Base-by-base conservation (phyloP, 345 rosid species). In the Citrus sp. region DNA sequence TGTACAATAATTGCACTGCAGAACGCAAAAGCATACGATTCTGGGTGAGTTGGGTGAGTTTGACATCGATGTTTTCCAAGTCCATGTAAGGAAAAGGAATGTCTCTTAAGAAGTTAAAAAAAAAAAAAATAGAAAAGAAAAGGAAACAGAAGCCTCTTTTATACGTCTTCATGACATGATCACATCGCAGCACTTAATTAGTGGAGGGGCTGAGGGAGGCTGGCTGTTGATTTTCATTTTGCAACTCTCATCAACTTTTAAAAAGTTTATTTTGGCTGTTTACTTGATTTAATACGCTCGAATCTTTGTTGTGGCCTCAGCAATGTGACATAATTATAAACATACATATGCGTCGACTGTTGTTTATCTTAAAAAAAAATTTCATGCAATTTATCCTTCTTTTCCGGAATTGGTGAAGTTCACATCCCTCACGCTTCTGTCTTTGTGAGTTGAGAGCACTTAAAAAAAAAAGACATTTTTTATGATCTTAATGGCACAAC, bases 11-110 rank as follows among this genome's bases (percentile, higher is more conserved):
- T 73, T 73, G 13, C 21, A n/a, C 2, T 7, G 22, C 19, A 70
- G 38, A 49, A 24, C 3, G 1, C 18, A 34, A 9, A 51, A 55
- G 72, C 65, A 67, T 24, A n/a, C 14, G 79, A 76, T 67, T 76
- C 79, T 58, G 46, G 25, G 42, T 2, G 34, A 51, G 27, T 3
- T 58, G 32, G 25, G 42, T 1, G 34, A 51, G 27, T 3, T 58
- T 58, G 79, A 76, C 25, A 54, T 51, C 5, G 72, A 76, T 54
- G 72, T 66, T 76, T 76, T 64, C 51, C 9, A 51, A 10, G 12
- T n/a, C 35, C 27, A 65, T 76, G 64, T 72, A 65, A 32, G 12
- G 72, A 3, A 75, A 65, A 32, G 12, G 78, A 3, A 75, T 64
- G 9, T 22, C 18, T 28, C 42, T 13, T 46, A 0, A 0, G 18